Percentiles rank a stretch among this genome's conserved stretches.
These are phyloP conservation scores for Carpinus viminea DNA, from an alignment of 306 rosid species.

Conservation along the genomic window DNA sequence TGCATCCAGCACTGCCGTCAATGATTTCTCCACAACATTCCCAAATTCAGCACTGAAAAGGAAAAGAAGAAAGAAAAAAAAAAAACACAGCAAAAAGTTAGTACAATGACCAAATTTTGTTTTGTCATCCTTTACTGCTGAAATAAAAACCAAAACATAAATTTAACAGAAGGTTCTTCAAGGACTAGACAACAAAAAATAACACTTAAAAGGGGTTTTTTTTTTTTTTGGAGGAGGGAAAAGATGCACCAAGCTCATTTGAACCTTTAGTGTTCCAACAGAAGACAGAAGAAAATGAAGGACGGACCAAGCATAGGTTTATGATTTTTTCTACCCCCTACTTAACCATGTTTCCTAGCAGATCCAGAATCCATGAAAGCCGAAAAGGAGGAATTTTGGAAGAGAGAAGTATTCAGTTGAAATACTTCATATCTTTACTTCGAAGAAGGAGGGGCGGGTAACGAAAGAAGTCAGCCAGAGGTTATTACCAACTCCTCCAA, in stretches of 20 bases:
- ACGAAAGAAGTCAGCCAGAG: not conserved
- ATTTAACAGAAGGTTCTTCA: not conserved
- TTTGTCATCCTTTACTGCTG: not conserved
- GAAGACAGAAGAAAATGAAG: not conserved
- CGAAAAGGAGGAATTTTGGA: not conserved
- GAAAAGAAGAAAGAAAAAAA: not conserved
- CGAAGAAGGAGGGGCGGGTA: not conserved
- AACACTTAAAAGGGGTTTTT: not conserved
- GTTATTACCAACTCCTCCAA: not conserved
- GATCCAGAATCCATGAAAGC: not conserved
- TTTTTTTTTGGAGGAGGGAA: too few relatives aligned
- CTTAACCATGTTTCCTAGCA: not conserved
- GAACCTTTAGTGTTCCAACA: not conserved
- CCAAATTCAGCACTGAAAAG: slow-evolving; percentile 71
- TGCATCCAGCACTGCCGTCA: slow-evolving; percentile 57
- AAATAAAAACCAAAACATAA: not conserved
- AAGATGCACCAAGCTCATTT: not conserved
- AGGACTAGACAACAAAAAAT: not conserved
- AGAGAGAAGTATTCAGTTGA: not conserved
- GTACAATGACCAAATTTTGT: not conserved
- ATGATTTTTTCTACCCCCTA: not conserved
- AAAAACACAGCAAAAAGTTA: not conserved
- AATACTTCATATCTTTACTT: not conserved
- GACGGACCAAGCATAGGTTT: not conserved
- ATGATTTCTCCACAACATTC: slow-evolving; percentile 56